These are phyloP conservation scores for Hanseniaspora guilliermondii DNA, from an alignment of 805 yeast species.

Conservation along the genomic window DNA sequence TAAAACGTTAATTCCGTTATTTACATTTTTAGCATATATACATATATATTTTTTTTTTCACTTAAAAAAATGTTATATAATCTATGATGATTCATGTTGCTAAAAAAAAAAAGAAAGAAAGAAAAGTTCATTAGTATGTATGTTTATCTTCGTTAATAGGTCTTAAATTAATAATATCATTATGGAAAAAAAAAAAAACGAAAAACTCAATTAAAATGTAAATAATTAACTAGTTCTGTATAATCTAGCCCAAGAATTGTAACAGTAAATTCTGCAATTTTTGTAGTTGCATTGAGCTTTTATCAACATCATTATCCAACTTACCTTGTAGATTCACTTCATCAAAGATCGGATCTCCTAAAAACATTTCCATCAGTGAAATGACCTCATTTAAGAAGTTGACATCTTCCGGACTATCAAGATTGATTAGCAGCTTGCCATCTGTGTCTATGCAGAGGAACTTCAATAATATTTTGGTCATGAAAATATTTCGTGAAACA, in stretches of 20 bases:
- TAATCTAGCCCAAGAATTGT: neutral
- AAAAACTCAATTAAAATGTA: too few species aligned
- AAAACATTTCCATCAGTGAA: neutral
- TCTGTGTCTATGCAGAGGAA: neutral
- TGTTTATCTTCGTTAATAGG: too few species aligned
- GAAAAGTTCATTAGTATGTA: too few species aligned
- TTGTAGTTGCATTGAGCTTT: neutral
- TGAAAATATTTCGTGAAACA: neutral
- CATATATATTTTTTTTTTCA: too few species aligned
- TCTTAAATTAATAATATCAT: too few species aligned
- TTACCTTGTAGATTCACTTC: neutral
- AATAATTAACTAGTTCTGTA: too few species aligned
- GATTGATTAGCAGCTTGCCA: neutral
- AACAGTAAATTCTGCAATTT: neutral
- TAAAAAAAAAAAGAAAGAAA: too few species aligned
- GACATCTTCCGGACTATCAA: neutral
- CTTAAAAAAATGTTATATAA: too few species aligned
- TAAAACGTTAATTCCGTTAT: too few species aligned
- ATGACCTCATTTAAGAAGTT: neutral
- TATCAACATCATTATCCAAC: neutral
- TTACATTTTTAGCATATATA: too few species aligned
- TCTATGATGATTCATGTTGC: too few species aligned
- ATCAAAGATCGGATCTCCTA: neutral
- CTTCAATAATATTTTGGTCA: constrained; percentile 1
- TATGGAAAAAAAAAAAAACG: too few species aligned